These are phyloP conservation scores for Xylaria sp. DNA, from an alignment of 2,329 filamentous ascomycete species.

Conservation along the genomic window DNA sequence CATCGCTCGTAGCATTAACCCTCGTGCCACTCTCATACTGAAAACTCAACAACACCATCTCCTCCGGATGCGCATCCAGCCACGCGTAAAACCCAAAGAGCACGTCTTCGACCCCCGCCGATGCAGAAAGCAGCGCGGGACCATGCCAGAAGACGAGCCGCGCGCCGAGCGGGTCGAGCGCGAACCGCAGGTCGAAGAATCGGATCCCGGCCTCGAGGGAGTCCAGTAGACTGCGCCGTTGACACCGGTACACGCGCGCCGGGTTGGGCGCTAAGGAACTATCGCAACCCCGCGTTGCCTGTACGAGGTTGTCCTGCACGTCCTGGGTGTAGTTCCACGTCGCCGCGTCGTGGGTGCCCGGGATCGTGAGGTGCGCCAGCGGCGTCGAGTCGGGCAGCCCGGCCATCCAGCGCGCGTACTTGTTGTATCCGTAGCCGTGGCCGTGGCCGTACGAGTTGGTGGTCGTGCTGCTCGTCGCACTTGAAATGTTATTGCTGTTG, in stretches of 20 bases:
- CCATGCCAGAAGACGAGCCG: conserved; percentile 62
- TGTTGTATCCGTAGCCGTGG: conserved; percentile 6
- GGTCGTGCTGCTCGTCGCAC: conserved; percentile 12
- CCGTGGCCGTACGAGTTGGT: conserved; percentile 19
- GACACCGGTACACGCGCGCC: conserved; percentile 56
- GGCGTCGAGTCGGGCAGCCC: conserved; percentile 54
- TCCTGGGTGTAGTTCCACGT: conserved; percentile 62
- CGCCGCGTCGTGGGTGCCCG: conserved; percentile 61
- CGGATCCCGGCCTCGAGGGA: conserved; percentile 60
- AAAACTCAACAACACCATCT: conserved; percentile 59
- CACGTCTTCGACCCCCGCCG: conserved; percentile 56
- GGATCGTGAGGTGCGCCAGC: conserved; percentile 61
- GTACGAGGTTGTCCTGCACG: conserved; percentile 54
- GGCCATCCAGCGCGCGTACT: conserved; percentile 58
- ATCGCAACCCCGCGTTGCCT: conserved; percentile 54
- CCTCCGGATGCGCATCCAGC: conserved; percentile 58
- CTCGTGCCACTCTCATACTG: conserved; percentile 57
- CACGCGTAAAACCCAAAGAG: conserved; percentile 61
- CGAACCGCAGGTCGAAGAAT: conserved; percentile 63
- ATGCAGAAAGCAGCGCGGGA: conserved; percentile 57
- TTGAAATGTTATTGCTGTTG: neutral
- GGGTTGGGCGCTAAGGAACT: conserved; percentile 44
- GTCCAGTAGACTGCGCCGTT: conserved; percentile 50
- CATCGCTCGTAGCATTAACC: conserved; percentile 50
- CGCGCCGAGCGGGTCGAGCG: conserved; percentile 57